Evolutionary conservation across 73 alveolate genomes (phyloP), one percentile per base, ranked within the genome.

Genomic region (Tetrahymena thermophila): DNA sequence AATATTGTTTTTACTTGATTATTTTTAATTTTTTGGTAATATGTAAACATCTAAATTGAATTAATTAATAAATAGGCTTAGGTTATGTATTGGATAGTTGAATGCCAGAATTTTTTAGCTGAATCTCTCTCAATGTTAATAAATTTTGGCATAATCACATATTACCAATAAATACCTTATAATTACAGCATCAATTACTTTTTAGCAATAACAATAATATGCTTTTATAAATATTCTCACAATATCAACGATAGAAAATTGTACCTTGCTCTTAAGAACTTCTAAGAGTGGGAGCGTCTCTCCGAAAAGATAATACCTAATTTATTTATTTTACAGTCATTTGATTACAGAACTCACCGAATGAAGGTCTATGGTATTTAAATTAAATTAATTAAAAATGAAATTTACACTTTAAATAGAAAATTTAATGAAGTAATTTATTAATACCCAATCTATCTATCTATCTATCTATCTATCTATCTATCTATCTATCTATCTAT

Each of bases 41-140:
- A 0, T 8, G 44, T 4, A 40, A 40, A 40, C 44, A 6, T 40
- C 44, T 40, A 40, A 40, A 40, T 40, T 40, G 0, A 28, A 25
- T 19, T 19, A 56, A 19, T 25, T 71, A 23, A 71, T 1, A 28
- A n/a, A 71, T 23, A 71, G 89, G 42, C 37, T 7, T 31, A 71
- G n/a, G 89, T 71, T n/a, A 71, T 71, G 89, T 71, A 71, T n/a
- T 71, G 89, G 89, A 71, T 71, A 71, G 89, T 71, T 71, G 89
- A 71, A 71, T 71, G 89, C 11, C 31, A 71, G 37, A 71, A 71
- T 71, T 71, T 71, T 71, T 28, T 71, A 13, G 89, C 89, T 28
- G 89, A 71, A 71, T 28, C 89, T 31, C 7, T 71, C 35, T 71
- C 89, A 3, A 71, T 71, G 38, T 3, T 71, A 4, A n/a, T 71